Base-by-base conservation (phyloP, 768 basidiomycete genomes). In the Leccinum variicolor region DNA sequence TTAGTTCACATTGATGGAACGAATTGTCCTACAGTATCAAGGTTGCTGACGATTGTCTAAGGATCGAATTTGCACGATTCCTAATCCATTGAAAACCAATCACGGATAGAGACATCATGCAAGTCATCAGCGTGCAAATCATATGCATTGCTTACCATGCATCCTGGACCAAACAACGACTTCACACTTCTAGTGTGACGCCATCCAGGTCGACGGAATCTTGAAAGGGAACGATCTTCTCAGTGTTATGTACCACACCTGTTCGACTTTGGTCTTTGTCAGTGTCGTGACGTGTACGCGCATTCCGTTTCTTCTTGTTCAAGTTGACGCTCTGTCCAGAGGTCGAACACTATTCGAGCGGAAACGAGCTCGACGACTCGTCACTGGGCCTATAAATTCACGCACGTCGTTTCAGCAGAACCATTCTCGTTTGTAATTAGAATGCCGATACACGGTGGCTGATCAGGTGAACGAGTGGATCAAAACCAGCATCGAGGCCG, bases 401-500 rank as follows among this genome's bases (percentile, higher is more conserved):
- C 9, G 19, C 8, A 14, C n/a, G 17, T 9, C 11, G 17, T 7
- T 7, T 54, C 48, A 61, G 53, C 34, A 23, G 3, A 31, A 50
- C 13, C 3, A 47, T 52, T 19, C 19, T 47, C 14, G 29, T 19
- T 49, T 17, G 39, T 39, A n/a, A 39, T n/a, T 39, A 36, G 3
- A 23, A 14, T 45, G 23, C 7, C 6, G 41, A 53, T 3, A 21
- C 0, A 23, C 3, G 23, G 45, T 11, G 47, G 53, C 67, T 66
- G 11, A 76, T 75, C 64, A 73, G 3, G 74, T 69, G 52, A 73
- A 2, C 1, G 74, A 75, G 59, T 77, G 77, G 9, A 77, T 64
- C 10, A 64, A 61, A 61, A 21, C 74, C 75, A 14, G 73, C 70
- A 50, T 78, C 76, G 52, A 77, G 52, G 50, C 75, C 61, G 29